These are phyloP conservation scores for Penicillium sp. DNA, from an alignment of 2,329 filamentous ascomycete species.

Conservation along the genomic window DNA sequence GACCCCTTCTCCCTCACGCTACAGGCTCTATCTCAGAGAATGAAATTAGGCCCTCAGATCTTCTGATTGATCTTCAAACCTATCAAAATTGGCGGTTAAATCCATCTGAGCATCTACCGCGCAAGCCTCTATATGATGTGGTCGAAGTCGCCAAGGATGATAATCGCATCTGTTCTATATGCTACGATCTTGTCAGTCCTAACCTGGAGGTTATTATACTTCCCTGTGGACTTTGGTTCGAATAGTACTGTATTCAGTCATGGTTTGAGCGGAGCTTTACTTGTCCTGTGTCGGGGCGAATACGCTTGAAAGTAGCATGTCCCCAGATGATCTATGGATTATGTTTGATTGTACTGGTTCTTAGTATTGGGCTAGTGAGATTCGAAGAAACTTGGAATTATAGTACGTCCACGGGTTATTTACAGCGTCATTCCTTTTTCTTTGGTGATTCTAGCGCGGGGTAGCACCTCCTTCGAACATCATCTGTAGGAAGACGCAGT, in stretches of 20 bases:
- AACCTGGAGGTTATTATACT: background rate
- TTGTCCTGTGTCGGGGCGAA: background rate
- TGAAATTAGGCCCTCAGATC: background rate
- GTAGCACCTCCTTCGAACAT: background rate
- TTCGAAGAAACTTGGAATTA: background rate
- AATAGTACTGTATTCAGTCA: background rate
- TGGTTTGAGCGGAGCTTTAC: background rate
- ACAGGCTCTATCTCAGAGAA: background rate
- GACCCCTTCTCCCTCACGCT: background rate
- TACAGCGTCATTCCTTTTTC: no score
- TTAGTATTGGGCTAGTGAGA: background rate
- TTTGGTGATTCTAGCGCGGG: background rate
- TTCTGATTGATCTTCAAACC: background rate
- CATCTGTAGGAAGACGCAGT: no score
- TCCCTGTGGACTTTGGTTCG: background rate
- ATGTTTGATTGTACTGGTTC: background rate
- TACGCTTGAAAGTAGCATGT: background rate
- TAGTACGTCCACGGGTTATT: no score
- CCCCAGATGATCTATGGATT: background rate
- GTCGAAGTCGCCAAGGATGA: background rate
- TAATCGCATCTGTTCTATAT: background rate
- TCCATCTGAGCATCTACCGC: background rate
- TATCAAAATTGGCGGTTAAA: background rate
- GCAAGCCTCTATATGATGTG: background rate
- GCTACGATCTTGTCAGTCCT: background rate